These are phyloP conservation scores for Leishmania tarentolae DNA, from an alignment of 208 protist species.

Conservation along the genomic window DNA sequence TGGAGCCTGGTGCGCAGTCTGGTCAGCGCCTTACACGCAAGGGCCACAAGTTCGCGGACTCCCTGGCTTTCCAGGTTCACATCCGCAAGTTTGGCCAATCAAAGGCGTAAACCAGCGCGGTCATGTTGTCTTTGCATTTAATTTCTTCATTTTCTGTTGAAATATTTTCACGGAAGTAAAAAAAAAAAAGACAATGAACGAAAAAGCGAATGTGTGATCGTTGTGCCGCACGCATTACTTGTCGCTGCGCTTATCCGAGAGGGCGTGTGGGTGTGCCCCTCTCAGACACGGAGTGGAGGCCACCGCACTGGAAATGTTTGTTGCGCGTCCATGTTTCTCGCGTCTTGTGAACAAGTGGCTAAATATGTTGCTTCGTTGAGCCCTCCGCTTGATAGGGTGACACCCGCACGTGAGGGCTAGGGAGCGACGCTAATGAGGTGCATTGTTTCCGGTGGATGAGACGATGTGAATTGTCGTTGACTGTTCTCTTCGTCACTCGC, in stretches of 20 bases:
- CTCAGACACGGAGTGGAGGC: too few species aligned
- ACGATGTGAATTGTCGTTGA: neutral
- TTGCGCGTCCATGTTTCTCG: neutral
- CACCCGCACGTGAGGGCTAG: neutral
- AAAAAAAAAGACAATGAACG: neutral
- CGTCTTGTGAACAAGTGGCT: neutral
- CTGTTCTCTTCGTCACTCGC: neutral
- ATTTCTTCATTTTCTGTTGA: slow-evolving; percentile 10
- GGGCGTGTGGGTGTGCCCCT: too few species aligned
- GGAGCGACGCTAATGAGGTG: neutral
- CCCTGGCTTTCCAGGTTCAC: slow-evolving; percentile 79
- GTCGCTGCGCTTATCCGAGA: too few species aligned
- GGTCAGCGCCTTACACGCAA: slow-evolving; percentile 93
- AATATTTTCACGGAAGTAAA: neutral
- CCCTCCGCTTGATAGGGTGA: neutral
- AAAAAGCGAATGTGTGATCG: neutral
- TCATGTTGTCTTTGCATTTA: neutral
- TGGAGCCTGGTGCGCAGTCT: slow-evolving; percentile 80
- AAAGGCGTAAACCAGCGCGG: slow-evolving; percentile 17
- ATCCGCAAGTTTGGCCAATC: slow-evolving; percentile 21
- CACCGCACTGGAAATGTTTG: neutral
- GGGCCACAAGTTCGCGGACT: slow-evolving; percentile 95
- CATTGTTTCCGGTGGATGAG: neutral
- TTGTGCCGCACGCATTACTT: too few species aligned
- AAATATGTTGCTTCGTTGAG: neutral